Percentiles rank a stretch among this genome's conserved stretches.
Conservation (phyloP, 352 stramenopile species). For the Globisporangium cystogenes region DNA sequence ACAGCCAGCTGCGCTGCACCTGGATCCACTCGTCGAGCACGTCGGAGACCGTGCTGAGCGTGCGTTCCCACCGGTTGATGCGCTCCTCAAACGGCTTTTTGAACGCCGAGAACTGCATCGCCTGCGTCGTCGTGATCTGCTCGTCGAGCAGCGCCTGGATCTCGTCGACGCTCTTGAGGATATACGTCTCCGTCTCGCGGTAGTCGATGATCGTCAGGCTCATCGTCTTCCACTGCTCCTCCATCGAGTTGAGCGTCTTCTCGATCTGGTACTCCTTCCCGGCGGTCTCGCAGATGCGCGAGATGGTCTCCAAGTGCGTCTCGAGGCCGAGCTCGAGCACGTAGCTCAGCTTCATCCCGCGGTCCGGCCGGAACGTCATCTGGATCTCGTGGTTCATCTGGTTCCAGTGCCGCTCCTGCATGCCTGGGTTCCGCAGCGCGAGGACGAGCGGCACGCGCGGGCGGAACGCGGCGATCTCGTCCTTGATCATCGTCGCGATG, state of each 20-base stretch:
- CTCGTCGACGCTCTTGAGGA: conserved; percentile 93
- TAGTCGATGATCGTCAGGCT: conserved; percentile 87
- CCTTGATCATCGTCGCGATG: conserved; percentile 87
- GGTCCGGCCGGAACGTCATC: conserved; percentile 81
- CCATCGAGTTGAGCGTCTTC: conserved; percentile 90
- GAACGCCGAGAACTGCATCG: conserved; percentile 95
- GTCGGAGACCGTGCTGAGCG: conserved; percentile 87
- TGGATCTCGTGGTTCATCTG: conserved; percentile 87
- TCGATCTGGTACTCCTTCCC: conserved; percentile 96
- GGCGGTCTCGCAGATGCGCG: conserved; percentile 90
- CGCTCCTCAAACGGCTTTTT: conserved; percentile 93
- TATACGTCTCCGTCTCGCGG: conserved; percentile 90
- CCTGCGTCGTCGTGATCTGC: conserved; percentile 94
- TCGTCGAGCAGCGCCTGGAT: conserved; percentile 92
- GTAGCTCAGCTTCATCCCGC: conserved; percentile 78
- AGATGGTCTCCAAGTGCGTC: conserved; percentile 84
- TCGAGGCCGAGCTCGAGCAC: conserved; percentile 84
- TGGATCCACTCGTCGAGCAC: conserved; percentile 94
- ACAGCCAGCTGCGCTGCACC: conserved; percentile 94
- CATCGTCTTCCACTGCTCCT: conserved; percentile 85
- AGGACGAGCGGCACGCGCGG: conserved; percentile 89
- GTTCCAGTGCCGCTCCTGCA: conserved; percentile 92
- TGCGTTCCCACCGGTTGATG: conserved; percentile 90
- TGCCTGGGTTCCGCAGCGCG: conserved; percentile 88
- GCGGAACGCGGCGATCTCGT: conserved; percentile 87